Evolutionary conservation across 257 asterid genomes (phyloP), one percentile per base, ranked within the genome.

Genomic region (Solanum gandarillasii): DNA sequence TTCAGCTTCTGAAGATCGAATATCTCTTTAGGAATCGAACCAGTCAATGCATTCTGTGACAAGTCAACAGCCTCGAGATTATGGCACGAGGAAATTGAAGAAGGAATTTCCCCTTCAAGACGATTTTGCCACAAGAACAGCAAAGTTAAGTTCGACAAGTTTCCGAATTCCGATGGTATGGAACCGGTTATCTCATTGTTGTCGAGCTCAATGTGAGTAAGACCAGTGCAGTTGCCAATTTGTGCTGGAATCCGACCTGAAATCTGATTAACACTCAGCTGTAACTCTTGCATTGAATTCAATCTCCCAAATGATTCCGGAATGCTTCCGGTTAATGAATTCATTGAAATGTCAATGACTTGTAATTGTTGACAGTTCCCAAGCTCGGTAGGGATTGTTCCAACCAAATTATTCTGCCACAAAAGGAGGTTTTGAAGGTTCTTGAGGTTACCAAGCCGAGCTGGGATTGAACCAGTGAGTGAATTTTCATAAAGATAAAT

Each of bases 91-190:
- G 98, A 93, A 86, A 95, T 74, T 20, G 98, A 87, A 1, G 92
- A 83, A 2, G 98, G 98, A 12, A 93, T 95, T 38, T 90, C 91
- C 5, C 98, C 98, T 87, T 90, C 92, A 74, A 95, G 86, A 9
- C 91, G 94, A 87, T 95, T 95, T 81, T 93, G 94, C 98, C 98
- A 95, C 48, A 95, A 78, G 87, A 93, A 95, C 39, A 95, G 29
- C 65, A 95, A 75, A 1, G 94, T 94, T 6, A 95, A 87, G 73
- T 95, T 93, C 20, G 58, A 39, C 83, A 95, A 71, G 70, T 90
- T 92, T 12, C 97, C 98, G 12, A 94, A 87, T 74, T 93, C 96
- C 5, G 88, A 74, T 38, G 98, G 98, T 71, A 95, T 94, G 58
- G 90, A 91, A 83, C 98, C 98, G 27, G 94, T 89, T 84, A 95